Percentiles rank a stretch among this genome's conserved stretches.
phyloP scores from a whole-genome alignment of 192 early-diverging fungal species.

The Coemansia biformis region DNA sequence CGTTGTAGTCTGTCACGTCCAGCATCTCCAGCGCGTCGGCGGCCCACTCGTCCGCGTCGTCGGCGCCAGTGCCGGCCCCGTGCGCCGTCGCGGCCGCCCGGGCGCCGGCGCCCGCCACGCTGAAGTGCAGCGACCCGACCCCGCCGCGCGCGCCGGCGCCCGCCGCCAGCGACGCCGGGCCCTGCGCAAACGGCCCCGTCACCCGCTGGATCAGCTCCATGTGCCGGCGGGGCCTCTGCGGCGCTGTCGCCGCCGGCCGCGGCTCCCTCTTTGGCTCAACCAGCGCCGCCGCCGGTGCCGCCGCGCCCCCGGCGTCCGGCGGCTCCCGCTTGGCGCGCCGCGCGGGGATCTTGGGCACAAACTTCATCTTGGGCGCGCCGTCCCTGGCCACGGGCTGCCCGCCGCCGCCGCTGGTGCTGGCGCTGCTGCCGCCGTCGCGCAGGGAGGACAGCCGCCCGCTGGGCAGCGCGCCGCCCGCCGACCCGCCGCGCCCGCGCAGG shows the following conservation, averaged over 20 bases:
- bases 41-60: background rate
- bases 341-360: conserved; percentile 24
- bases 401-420: too few species aligned
- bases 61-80: background rate
- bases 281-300: background rate
- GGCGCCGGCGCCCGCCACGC: background rate
- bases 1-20: conserved; percentile 23
- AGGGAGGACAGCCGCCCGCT: conserved; percentile 17
- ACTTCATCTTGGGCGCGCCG: conserved; percentile 8
- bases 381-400: background rate
- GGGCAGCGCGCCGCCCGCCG: conserved; percentile 11
- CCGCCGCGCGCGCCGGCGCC: conserved; percentile 1
- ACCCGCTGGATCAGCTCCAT: conserved; percentile 21
- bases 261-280: background rate
- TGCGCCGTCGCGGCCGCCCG: background rate
- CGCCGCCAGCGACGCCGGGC: conserved; percentile 24
- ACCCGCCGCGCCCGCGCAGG: conserved; percentile 7
- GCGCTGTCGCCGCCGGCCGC: background rate
- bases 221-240: background rate
- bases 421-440: background rate
- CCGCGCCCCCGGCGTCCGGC: background rate
- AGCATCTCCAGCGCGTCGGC: conserved; percentile 5
- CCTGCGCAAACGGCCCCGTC: conserved; percentile 42
- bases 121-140: background rate
- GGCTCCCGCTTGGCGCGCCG: conserved; percentile 34